Conservation (phyloP, 2,329 filamentous ascomycete genomes). For the Aspergillus ibericus region DNA sequence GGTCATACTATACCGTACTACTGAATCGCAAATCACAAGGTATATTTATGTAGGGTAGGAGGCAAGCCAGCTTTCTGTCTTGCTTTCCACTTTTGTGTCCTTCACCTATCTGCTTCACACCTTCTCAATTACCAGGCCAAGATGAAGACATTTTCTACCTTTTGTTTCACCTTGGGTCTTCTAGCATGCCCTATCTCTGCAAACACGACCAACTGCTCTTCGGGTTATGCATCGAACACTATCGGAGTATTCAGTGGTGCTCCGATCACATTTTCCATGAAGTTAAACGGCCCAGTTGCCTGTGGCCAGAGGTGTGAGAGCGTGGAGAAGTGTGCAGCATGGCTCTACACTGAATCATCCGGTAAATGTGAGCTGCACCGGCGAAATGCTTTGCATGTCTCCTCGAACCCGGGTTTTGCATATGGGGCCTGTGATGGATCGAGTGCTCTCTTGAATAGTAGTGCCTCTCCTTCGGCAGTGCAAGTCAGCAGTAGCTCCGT, state of each 20-base stretch:
- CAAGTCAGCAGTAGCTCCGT: no score
- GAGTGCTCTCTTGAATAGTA: no score
- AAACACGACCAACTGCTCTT: not conserved
- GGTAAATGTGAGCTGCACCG: conserved; percentile 1
- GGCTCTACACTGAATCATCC: not conserved
- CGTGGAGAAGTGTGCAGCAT: not conserved
- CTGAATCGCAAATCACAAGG: no score
- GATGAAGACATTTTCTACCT: no score
- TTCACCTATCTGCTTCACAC: no score
- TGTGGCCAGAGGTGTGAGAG: not conserved
- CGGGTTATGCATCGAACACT: not conserved
- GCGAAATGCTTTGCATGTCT: not conserved
- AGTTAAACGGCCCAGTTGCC: not conserved
- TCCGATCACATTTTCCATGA: not conserved
- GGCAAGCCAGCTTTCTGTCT: no score
- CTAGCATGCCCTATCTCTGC: not conserved
- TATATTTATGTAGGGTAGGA: no score
- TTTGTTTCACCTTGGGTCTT: not conserved
- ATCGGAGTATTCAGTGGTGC: not conserved
- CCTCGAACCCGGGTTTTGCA: not conserved
- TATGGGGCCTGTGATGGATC: not conserved
- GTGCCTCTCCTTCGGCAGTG: no score
- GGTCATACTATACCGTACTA: no score
- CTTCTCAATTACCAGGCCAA: no score
- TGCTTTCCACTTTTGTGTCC: no score